Conservation (phyloP, 2,329 filamentous ascomycete species). For the Pseudopyricularia javanii region DNA sequence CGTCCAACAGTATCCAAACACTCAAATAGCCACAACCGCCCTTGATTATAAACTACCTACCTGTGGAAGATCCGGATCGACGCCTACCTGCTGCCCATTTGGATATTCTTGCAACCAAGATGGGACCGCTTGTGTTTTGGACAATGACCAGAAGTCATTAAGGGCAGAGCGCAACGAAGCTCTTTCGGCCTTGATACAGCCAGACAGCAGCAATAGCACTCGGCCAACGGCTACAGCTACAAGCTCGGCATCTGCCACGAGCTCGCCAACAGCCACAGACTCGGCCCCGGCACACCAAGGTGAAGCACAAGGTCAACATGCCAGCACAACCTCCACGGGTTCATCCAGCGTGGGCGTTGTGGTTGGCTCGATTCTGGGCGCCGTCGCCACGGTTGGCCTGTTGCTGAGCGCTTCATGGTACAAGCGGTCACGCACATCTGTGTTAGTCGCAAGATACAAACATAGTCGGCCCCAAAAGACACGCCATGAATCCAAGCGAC, state of each 20-base stretch:
- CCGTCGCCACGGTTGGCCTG: constrained; percentile 1
- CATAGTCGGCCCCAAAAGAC: neutral
- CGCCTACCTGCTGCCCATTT: constrained; percentile 52
- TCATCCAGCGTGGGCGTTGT: constrained; percentile 1
- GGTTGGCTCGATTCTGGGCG: constrained; percentile 1
- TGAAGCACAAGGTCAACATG: neutral
- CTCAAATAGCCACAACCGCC: constrained; percentile 53
- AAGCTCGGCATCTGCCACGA: too few species aligned
- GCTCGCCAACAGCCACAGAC: neutral
- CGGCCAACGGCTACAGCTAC: neutral
- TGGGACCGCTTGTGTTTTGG: constrained; percentile 30
- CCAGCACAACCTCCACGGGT: neutral
- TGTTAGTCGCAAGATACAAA: neutral
- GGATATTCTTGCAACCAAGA: constrained; percentile 49
- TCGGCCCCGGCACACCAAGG: neutral
- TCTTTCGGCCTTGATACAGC: neutral
- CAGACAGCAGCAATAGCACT: neutral
- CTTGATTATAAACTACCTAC: constrained; percentile 40
- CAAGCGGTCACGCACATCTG: neutral
- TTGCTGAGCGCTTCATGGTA: constrained; percentile 1
- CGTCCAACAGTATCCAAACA: constrained; percentile 38
- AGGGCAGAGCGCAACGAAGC: constrained; percentile 26
- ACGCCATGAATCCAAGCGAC: neutral
- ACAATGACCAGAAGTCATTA: neutral
- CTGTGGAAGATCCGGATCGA: constrained; percentile 30